Conservation (phyloP, 208 protist genomes). For the Blastocrithidia nonstop region DNA sequence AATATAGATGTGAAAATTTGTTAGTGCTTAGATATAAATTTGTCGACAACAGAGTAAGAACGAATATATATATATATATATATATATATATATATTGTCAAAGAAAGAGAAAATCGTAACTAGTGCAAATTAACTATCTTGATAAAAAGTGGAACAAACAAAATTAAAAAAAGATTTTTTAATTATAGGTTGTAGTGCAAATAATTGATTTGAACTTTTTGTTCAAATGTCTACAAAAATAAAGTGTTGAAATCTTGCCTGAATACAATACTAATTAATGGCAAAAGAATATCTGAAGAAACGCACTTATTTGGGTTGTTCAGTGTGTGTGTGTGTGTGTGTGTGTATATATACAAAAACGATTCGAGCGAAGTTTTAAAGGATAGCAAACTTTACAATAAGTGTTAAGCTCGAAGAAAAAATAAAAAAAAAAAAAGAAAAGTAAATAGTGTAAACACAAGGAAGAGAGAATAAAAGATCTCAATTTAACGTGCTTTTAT, state of each 20-base stretch:
- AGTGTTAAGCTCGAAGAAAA: not conserved
- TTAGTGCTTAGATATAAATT: too few species aligned
- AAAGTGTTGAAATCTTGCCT: not conserved
- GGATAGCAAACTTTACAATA: not conserved
- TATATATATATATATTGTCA: too few species aligned
- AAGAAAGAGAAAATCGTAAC: too few species aligned
- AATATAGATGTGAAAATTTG: too few species aligned
- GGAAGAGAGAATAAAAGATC: too few species aligned
- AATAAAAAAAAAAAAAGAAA: not conserved
- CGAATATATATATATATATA: too few species aligned
- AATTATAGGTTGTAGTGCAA: constrained; percentile 6
- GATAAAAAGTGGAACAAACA: too few species aligned
- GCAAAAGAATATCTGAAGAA: not conserved
- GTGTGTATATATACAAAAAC: constrained; percentile 6
- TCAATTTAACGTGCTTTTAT: too few species aligned
- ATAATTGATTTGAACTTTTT: constrained; percentile 12
- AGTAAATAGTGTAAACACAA: not conserved
- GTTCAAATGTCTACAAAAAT: constrained; percentile 10
- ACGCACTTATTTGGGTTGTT: constrained; percentile 4
- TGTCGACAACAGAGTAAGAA: too few species aligned
- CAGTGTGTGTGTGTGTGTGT: not conserved
- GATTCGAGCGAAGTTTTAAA: not conserved
- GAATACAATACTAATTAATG: not conserved
- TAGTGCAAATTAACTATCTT: too few species aligned
- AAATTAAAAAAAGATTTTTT: constrained; percentile 2